Evolutionary conservation across 257 asterid genomes (phyloP), one percentile per base, ranked within the genome.

Genomic region (Leonotis leonurus): DNA sequence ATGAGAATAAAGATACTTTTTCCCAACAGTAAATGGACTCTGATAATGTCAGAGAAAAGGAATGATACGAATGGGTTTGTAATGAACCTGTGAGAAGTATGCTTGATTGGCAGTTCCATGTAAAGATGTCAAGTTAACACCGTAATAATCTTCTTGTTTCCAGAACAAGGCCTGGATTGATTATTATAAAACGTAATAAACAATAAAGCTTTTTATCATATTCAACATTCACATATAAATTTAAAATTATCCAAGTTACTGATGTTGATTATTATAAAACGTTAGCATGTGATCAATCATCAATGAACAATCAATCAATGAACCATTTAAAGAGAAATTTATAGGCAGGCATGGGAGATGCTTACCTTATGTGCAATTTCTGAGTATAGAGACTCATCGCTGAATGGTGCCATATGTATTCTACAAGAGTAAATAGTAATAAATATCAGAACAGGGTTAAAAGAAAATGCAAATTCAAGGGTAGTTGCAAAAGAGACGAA

Each of bases 361-460:
- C 52, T 60, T 71, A 85, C 99, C 95, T 93, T 93, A 74, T 87
- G 89, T 10, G 97, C 97, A 72, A 93, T 80, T 84, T 93, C 99
- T 60, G 71, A 70, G 69, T 77, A 93, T 14, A 93, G 75, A 70
- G 79, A 89, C 72, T 93, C 99, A 69, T 93, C 99, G 44, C 94
- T 87, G 81, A 93, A 93, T 54, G 99, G 99, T 8, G 99, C 99
- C 99, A 89, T 84, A 62, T 93, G 96, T 79, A 93, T 85, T 82
- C 99, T 93, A 72, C 85, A 80, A 70, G 62, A 72, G 67, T 37
- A 78, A 71, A 73, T 59, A n/a, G n/a, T n/a, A 52, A 59, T 20
- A 53, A 58, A 36, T 20, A 61, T 59, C 56, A 77, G 29, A 53
- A 60, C 14, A 68, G 25, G 41, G 48, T 45, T 63, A 44, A 2